Percentiles rank a stretch among this genome's conserved stretches.
Evolutionary conservation across 805 yeast species (phyloP).

Genomic region (Geotrichum ghanense): DNA sequence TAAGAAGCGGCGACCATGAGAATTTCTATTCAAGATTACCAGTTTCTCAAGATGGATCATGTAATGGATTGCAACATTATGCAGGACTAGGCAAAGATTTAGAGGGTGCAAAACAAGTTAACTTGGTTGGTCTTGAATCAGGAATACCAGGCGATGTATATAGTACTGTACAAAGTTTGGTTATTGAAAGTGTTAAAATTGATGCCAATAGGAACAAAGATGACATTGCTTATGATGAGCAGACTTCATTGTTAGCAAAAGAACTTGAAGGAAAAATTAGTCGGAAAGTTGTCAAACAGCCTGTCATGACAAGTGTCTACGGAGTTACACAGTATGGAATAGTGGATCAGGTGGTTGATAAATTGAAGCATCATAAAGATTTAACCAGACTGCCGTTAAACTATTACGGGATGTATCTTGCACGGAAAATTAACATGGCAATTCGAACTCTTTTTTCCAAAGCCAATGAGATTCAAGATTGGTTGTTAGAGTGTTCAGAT

Average conservation of each 20-base stretch:
- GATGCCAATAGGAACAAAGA: constrained; percentile 28
- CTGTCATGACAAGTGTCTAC: constrained; percentile 96
- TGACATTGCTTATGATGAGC: not conserved
- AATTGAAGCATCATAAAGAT: constrained; percentile 49
- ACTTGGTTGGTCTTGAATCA: constrained; percentile 39
- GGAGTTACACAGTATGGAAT: constrained; percentile 96
- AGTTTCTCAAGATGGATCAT: constrained; percentile 57
- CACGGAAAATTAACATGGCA: constrained; percentile 33
- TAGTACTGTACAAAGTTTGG: constrained; percentile 42
- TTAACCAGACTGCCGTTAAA: constrained; percentile 37
- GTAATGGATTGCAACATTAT: constrained; percentile 59
- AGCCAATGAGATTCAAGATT: constrained; percentile 78
- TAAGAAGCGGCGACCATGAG: constrained; percentile 37
- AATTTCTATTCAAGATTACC: constrained; percentile 40
- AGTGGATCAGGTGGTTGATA: constrained; percentile 71
- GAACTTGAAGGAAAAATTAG: constrained; percentile 50
- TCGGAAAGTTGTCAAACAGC: constrained; percentile 88
- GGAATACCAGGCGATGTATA: constrained; percentile 49
- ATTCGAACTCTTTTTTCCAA: constrained; percentile 11
- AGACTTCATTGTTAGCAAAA: constrained; percentile 19
- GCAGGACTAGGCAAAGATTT: constrained; percentile 62
- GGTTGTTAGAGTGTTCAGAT: constrained; percentile 84
- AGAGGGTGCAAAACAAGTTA: constrained; percentile 55
- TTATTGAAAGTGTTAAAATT: constrained; percentile 31
- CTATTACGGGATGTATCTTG: constrained; percentile 49